phyloP scores from a whole-genome alignment of 352 stramenopile species.

The Phytophthora cactorum region DNA sequence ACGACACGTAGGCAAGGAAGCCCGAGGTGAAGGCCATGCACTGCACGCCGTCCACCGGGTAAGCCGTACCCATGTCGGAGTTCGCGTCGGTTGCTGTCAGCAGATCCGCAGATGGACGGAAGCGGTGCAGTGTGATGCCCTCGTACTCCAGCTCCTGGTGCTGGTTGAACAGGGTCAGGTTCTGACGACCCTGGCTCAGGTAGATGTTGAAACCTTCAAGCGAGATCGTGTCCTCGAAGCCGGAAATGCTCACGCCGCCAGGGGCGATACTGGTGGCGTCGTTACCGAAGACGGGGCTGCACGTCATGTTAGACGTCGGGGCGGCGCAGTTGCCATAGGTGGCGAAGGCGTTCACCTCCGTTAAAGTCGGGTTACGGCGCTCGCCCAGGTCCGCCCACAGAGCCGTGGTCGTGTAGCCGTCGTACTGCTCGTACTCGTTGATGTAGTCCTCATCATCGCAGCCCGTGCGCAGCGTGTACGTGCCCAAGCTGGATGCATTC shows the following conservation, averaged over 20 bases:
- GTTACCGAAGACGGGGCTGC: conserved; percentile 55
- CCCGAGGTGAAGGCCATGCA: conserved; percentile 51
- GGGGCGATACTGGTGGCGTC: conserved; percentile 58
- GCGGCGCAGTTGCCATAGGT: conserved; percentile 61
- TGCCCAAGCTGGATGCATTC: conserved; percentile 29
- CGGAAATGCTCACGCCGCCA: conserved; percentile 51
- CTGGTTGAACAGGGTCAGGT: conserved; percentile 61
- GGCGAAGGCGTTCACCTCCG: conserved; percentile 53
- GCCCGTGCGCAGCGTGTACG: conserved; percentile 53
- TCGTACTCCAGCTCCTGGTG: conserved; percentile 49
- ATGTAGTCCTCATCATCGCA: conserved; percentile 64
- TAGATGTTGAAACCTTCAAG: conserved; percentile 53
- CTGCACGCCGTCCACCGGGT: conserved; percentile 61
- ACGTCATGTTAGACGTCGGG: conserved; percentile 59
- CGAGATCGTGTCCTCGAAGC: conserved; percentile 52
- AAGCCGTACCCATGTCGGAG: conserved; percentile 46
- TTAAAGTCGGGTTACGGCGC: conserved; percentile 54
- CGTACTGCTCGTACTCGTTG: conserved; percentile 61
- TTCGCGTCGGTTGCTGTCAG: conserved; percentile 33
- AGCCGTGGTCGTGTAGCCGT: conserved; percentile 44
- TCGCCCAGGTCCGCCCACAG: conserved; percentile 53
- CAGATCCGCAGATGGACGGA: conserved; percentile 45
- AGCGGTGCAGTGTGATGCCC: conserved; percentile 61
- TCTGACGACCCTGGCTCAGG: conserved; percentile 60
- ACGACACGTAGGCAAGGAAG: conserved; percentile 68